Evolutionary conservation across 1,284 basidiomycete species (phyloP).

Genomic region (Wolfiporia cocos): DNA sequence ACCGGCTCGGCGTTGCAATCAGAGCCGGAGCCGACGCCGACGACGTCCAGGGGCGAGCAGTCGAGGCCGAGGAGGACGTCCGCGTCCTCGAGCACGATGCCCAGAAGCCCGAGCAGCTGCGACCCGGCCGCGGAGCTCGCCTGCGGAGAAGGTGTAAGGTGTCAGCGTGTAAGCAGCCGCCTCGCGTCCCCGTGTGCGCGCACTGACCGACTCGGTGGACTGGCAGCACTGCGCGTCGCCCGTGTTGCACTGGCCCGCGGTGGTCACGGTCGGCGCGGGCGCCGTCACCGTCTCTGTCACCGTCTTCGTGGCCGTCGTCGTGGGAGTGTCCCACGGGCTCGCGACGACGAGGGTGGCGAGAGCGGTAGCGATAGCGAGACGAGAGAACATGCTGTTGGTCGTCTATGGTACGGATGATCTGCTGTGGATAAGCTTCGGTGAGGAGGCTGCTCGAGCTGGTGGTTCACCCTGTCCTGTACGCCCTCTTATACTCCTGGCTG

Average conservation of each 20-base stretch:
- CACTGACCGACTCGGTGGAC: slow-evolving; percentile 1
- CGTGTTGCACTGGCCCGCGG: slow-evolving; percentile 19
- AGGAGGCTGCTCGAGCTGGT: too few species aligned
- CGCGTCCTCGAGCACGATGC: slow-evolving; percentile 14
- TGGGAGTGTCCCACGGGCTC: slow-evolving; percentile 15
- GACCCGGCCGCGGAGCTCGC: not conserved
- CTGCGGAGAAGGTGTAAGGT: not conserved
- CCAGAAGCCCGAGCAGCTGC: slow-evolving; percentile 10
- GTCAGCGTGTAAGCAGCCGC: not conserved
- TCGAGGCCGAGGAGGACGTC: slow-evolving; percentile 14
- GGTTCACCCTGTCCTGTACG: too few species aligned
- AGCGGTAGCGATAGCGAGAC: slow-evolving; percentile 14
- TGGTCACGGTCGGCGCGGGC: slow-evolving; percentile 10
- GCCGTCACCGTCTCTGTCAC: slow-evolving; percentile 13
- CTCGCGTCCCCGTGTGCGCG: too few species aligned
- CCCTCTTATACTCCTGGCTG: too few species aligned
- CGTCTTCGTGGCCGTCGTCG: slow-evolving; percentile 10
- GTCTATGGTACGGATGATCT: too few species aligned
- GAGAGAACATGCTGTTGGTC: slow-evolving; percentile 15
- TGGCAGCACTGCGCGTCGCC: slow-evolving; percentile 26
- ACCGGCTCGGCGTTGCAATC: slow-evolving; percentile 13
- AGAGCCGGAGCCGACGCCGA: too few species aligned
- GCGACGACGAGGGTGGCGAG: slow-evolving; percentile 23
- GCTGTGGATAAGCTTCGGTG: too few species aligned
- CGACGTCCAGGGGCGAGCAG: slow-evolving; percentile 19